Conservation (phyloP, 345 rosid genomes). For the Brassica nigra region DNA sequence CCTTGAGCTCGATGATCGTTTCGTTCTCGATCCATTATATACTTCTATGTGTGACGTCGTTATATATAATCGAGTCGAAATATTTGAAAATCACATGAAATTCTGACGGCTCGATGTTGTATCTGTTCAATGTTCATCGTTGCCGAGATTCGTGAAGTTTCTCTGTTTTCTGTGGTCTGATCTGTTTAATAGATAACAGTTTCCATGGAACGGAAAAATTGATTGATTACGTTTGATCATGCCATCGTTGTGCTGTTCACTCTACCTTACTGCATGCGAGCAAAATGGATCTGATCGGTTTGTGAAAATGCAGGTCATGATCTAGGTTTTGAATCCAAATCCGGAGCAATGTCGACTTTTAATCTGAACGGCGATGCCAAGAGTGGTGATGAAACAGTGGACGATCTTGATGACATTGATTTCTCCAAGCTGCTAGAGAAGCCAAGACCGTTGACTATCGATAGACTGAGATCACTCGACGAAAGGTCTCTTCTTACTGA, state of each 20-base stretch:
- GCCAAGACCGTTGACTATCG: slow-evolving; percentile 74
- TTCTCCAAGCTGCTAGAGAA: slow-evolving; percentile 65
- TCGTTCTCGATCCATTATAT: not conserved
- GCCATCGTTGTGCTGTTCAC: not conserved
- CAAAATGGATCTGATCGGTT: slow-evolving; percentile 21
- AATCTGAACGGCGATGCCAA: slow-evolving; percentile 40
- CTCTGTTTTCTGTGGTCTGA: not conserved
- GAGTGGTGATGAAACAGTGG: slow-evolving; percentile 45
- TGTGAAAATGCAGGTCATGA: slow-evolving; percentile 23
- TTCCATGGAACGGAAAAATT: not conserved
- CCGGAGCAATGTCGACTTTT: slow-evolving; percentile 44
- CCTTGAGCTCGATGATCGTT: not conserved
- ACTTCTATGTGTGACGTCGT: too few relatives aligned
- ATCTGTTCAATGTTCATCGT: not conserved
- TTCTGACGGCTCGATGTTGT: slow-evolving; percentile 1
- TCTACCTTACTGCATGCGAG: not conserved
- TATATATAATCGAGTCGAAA: not conserved
- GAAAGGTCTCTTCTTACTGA: slow-evolving; percentile 63
- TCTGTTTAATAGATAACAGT: not conserved
- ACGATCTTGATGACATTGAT: slow-evolving; percentile 60
- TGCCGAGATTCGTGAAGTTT: slow-evolving; percentile 3
- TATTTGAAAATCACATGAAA: not conserved
- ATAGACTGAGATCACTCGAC: slow-evolving; percentile 74
- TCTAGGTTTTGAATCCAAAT: slow-evolving; percentile 11
- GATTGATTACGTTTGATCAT: slow-evolving; percentile 5